A percentile compares a stretch with the other conserved stretches of the same genome.
Conservation (phyloP, 2,329 filamentous ascomycete genomes). For the Hypoxylon sp. region DNA sequence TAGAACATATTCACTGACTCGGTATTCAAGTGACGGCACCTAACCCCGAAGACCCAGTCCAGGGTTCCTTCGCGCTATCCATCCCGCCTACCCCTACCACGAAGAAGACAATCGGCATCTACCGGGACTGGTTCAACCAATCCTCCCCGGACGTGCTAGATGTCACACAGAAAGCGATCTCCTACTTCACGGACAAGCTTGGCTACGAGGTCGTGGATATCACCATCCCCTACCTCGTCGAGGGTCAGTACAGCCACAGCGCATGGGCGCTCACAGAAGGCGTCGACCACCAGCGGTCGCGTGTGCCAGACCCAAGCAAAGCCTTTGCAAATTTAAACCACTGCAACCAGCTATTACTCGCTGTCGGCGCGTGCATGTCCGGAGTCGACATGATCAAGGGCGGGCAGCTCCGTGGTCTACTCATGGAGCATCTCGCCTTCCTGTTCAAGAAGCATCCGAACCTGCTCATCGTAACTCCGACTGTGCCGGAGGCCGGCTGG, state of each 20-base stretch:
- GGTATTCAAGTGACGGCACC: constrained; percentile 71
- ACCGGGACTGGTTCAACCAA: constrained; percentile 76
- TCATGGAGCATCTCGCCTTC: constrained; percentile 64
- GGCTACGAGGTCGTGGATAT: constrained; percentile 71
- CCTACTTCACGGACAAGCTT: constrained; percentile 63
- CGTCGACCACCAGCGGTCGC: constrained; percentile 62
- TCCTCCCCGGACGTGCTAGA: constrained; percentile 74
- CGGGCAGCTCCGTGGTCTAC: constrained; percentile 78
- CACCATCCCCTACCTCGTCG: constrained; percentile 74
- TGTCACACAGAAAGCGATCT: constrained; percentile 72
- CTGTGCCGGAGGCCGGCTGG: constrained; percentile 83
- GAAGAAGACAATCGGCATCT: constrained; percentile 79
- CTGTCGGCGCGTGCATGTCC: constrained; percentile 73
- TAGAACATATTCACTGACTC: constrained; percentile 1
- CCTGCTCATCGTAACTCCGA: constrained; percentile 84
- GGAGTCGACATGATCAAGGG: constrained; percentile 79
- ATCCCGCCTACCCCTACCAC: constrained; percentile 59
- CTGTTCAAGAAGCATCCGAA: constrained; percentile 78
- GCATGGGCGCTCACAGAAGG: constrained; percentile 83
- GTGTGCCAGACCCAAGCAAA: constrained; percentile 61
- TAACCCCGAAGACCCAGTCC: constrained; percentile 73
- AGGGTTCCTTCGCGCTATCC: constrained; percentile 74
- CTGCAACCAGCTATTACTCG: constrained; percentile 79
- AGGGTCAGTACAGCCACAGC: constrained; percentile 83
- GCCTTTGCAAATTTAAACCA: constrained; percentile 72